Base-by-base conservation (phyloP, 2,329 filamentous ascomycete species). In the Cladosporium sphaerospermum region DNA sequence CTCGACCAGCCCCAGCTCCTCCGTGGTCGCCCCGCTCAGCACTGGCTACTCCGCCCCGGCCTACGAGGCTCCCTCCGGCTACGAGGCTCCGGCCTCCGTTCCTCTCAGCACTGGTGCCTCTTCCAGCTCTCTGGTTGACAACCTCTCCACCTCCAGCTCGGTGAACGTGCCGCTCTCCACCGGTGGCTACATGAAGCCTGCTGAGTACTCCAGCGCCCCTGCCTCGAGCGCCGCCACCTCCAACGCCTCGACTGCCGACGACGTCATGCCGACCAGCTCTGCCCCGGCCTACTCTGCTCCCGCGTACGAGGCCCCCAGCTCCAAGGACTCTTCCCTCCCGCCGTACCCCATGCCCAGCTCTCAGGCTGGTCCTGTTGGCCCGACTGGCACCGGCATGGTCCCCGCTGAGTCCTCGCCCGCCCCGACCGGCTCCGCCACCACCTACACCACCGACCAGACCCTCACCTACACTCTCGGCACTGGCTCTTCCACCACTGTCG, bases 381-480 rank as follows among this genome's bases (percentile, higher is more conserved):
- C 55, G 52, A 53, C 48, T 52, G 43, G 41, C 43, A 53, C 54
- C 50, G 53, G 56, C 23, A 55, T 56, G 47, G 59, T 37, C 9
- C 23, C 48, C 16, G 41, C 45, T 33, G 45, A 48, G 33, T 18
- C 43, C 46, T 34, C 52, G 40, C 50, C 52, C 36, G 54, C 57
- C 19, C 49, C 54, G 7, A 54, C 48, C 36, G 49, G 45, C 48
- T 51, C 61, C 44, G 47, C 52, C 45, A 60, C 62, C 33, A 65
- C 63, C 44, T 43, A 59, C 42, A 60, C 64, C 57, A 61, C 51
- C 54, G 60, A 64, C 57, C 60, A 60, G 46, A 68, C 66, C 41
- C 51, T 67, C 43, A 67, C 66, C 56, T 69, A 68, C 63, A 69
- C 65, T 58, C 61, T 64, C 18, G 65, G 64, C 52, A 49, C 57